phyloP scores from a whole-genome alignment of 768 basidiomycete species.

The Obba rivulosa region DNA sequence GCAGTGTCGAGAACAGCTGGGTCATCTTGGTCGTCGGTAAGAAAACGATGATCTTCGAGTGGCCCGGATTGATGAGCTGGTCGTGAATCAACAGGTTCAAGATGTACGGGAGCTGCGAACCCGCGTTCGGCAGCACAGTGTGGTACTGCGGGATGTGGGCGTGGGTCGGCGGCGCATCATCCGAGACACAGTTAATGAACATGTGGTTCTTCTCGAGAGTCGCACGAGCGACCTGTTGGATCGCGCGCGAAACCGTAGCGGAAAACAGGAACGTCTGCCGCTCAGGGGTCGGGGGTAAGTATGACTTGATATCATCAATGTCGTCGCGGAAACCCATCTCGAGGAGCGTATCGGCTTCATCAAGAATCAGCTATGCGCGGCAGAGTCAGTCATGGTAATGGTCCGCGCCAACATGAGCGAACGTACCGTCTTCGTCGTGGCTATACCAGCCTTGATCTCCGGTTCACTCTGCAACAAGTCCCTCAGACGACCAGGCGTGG shows the following conservation, averaged over 20 bases:
- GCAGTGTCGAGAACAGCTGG: slow-evolving; percentile 61
- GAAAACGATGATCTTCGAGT: slow-evolving; percentile 79
- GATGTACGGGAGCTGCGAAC: slow-evolving; percentile 73
- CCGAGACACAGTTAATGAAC: slow-evolving; percentile 69
- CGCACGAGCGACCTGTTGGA: slow-evolving; percentile 63
- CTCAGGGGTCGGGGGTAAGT: slow-evolving; percentile 53
- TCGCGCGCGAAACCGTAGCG: slow-evolving; percentile 71
- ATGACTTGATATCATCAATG: slow-evolving; percentile 62
- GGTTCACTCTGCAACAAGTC: slow-evolving; percentile 64
- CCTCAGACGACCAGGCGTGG: slow-evolving; percentile 82
- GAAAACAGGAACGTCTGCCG: slow-evolving; percentile 94
- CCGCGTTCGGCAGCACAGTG: slow-evolving; percentile 62
- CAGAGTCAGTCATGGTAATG: background rate
- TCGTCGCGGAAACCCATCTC: slow-evolving; percentile 92
- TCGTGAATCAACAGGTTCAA: slow-evolving; percentile 82
- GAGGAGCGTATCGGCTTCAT: slow-evolving; percentile 87
- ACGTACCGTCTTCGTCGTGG: slow-evolving; percentile 55
- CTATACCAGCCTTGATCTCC: slow-evolving; percentile 47
- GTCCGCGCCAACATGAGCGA: background rate
- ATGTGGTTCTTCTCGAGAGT: slow-evolving; percentile 55
- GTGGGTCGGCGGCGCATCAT: slow-evolving; percentile 59
- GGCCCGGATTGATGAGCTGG: slow-evolving; percentile 62
- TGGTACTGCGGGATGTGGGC: slow-evolving; percentile 77
- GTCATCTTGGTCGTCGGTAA: slow-evolving; percentile 82
- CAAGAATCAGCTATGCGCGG: slow-evolving; percentile 66